A percentile compares a stretch with the other conserved stretches of the same genome.
phyloP scores from a whole-genome alignment of 1,139 yeast genomes.

The Kodamaea anthophila region DNA sequence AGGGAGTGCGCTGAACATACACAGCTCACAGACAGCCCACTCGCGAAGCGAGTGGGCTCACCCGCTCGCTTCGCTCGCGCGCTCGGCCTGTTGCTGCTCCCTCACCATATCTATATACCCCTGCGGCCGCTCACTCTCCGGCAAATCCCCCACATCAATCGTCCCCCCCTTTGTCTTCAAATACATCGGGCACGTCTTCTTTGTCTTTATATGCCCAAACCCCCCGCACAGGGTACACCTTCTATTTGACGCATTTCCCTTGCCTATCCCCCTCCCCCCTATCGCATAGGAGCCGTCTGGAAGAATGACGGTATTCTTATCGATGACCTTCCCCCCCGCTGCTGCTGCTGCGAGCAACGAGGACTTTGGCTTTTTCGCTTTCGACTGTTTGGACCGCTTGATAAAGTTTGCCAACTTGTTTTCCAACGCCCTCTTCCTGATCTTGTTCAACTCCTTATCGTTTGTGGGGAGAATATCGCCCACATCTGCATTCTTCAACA shows the following conservation, averaged over 20 bases:
- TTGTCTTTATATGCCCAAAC: slow-evolving; percentile 89
- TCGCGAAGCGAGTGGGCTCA: no score
- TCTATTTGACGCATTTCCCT: slow-evolving; percentile 74
- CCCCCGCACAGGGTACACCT: slow-evolving; percentile 95
- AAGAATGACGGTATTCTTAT: slow-evolving; percentile 38
- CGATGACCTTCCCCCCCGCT: slow-evolving; percentile 37
- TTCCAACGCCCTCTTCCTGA: slow-evolving; percentile 72
- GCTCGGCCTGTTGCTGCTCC: slow-evolving; percentile 2
- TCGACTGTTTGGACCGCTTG: slow-evolving; percentile 50
- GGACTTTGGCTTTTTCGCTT: slow-evolving; percentile 36
- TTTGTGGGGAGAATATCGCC: slow-evolving; percentile 76
- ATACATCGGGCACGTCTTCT: slow-evolving; percentile 84
- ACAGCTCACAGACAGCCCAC: no score
- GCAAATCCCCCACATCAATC: slow-evolving; percentile 3
- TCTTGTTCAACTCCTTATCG: slow-evolving; percentile 77
- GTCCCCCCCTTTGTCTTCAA: slow-evolving; percentile 27
- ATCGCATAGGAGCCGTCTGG: slow-evolving; percentile 45
- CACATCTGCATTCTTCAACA: slow-evolving; percentile 47
- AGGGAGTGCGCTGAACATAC: no score
- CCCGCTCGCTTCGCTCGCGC: no score
- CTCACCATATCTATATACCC: not conserved
- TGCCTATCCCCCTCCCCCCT: slow-evolving; percentile 63
- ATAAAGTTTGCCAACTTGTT: slow-evolving; percentile 81
- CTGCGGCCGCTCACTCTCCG: slow-evolving; percentile 1
- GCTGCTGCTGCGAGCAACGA: slow-evolving; percentile 45